Conservation (phyloP, 2,329 filamentous ascomycete species). For the Apiospora hydei region DNA sequence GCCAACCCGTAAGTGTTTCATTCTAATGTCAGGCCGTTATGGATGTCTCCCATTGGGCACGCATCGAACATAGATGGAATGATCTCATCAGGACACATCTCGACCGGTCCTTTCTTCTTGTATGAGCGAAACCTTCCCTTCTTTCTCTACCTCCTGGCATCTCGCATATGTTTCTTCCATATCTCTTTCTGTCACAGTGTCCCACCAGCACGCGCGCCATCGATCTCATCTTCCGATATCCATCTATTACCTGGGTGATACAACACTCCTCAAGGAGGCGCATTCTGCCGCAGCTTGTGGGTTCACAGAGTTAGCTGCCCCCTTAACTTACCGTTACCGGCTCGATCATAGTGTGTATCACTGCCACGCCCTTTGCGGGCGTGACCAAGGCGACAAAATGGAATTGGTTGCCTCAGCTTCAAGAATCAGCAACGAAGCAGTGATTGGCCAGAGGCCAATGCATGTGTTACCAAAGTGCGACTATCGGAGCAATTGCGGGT, state of each 20-base stretch:
- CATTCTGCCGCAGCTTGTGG: neutral
- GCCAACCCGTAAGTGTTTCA: neutral
- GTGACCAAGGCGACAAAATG: slow-evolving; percentile 2
- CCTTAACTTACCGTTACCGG: neutral
- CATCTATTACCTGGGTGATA: neutral
- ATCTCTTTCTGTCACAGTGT: neutral
- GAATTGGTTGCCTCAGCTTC: slow-evolving; percentile 9
- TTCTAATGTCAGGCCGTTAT: neutral
- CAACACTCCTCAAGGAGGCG: neutral
- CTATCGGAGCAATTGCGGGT: neutral
- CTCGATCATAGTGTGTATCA: neutral
- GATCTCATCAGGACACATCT: neutral
- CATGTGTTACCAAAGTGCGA: slow-evolving; percentile 5
- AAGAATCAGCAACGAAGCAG: neutral
- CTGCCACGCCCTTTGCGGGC: neutral
- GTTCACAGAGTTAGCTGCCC: neutral
- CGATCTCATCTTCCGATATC: slow-evolving; percentile 2
- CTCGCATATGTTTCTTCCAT: neutral
- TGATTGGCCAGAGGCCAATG: neutral
- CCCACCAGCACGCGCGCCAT: neutral
- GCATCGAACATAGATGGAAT: neutral
- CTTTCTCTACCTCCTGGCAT: neutral
- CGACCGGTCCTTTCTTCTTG: neutral
- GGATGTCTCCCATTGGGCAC: neutral
- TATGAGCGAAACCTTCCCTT: neutral